phyloP scores from a whole-genome alignment of 495 filamentous ascomycete species.

The Penicillium flavigenum region DNA sequence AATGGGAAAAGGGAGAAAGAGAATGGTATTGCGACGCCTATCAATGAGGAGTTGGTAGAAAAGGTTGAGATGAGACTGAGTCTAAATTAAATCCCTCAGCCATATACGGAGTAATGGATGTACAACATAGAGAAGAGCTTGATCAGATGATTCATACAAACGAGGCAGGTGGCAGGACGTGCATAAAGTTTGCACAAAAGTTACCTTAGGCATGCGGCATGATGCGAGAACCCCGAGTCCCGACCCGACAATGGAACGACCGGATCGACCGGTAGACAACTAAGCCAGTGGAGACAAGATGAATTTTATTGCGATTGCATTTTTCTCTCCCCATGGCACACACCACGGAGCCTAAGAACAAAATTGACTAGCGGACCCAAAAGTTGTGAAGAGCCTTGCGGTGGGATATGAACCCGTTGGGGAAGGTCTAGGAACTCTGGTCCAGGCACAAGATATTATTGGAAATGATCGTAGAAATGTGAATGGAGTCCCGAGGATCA shows the following conservation, averaged over 20 bases:
- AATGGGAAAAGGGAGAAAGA: constrained; percentile 64
- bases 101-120: background rate
- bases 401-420: background rate
- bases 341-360: background rate
- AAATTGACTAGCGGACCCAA: background rate
- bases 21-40: constrained; percentile 41
- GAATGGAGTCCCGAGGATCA: constrained; percentile 1
- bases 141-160: background rate
- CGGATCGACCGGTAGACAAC: background rate
- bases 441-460: constrained; percentile 6
- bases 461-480: background rate
- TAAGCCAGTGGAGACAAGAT: background rate
- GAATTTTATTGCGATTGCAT: background rate
- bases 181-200: background rate
- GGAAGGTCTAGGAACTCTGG: background rate
- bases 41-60: constrained; percentile 14
- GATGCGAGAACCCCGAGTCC: background rate
- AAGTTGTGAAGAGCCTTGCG: background rate
- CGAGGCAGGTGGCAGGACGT: too few relatives aligned
- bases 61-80: constrained; percentile 4
- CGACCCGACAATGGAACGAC: background rate
- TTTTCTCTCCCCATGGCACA: background rate
- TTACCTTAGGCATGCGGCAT: background rate
- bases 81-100: background rate
- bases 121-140: background rate